These are phyloP conservation scores for Coniochaeta sp. DNA, from an alignment of 2,329 filamentous ascomycete genomes.

Conservation along the genomic window DNA sequence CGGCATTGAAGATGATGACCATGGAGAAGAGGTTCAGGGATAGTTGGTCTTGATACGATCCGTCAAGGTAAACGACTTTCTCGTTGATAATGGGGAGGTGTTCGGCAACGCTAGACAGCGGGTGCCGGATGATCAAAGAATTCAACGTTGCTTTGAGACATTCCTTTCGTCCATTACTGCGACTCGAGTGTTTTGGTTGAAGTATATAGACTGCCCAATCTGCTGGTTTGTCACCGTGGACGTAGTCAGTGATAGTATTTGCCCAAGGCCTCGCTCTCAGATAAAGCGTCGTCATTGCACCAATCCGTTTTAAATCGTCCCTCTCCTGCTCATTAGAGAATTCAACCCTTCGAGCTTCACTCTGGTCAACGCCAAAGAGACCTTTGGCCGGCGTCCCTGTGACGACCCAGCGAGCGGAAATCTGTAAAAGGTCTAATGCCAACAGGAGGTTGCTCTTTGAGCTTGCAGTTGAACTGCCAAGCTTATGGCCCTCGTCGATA, in stretches of 20 bases:
- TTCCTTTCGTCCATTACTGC: conserved; percentile 47
- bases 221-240: conserved; percentile 49
- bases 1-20: conserved; percentile 75
- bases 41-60: conserved; percentile 77
- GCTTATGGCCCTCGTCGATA: conserved; percentile 83
- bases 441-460: conserved; percentile 48
- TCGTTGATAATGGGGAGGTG: conserved; percentile 68
- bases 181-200: conserved; percentile 42
- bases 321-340: conserved; percentile 43
- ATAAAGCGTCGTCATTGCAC: conserved; percentile 61
- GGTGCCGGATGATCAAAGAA: conserved; percentile 74
- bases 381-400: conserved; percentile 85
- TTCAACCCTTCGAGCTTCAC: conserved; percentile 14
- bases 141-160: conserved; percentile 66
- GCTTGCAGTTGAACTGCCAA: conserved; percentile 56
- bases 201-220: conserved; percentile 70
- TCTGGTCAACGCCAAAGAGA: conserved; percentile 62
- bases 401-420: conserved; percentile 79
- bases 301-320: conserved; percentile 58
- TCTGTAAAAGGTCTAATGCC: conserved; percentile 43
- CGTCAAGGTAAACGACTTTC: conserved; percentile 64
- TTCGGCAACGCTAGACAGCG: conserved; percentile 58
- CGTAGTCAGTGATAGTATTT: conserved; percentile 44
- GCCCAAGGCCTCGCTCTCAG: conserved; percentile 74
- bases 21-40: conserved; percentile 80